Base-by-base conservation (phyloP, 1,284 basidiomycete species). In the Gomphus bonarii region DNA sequence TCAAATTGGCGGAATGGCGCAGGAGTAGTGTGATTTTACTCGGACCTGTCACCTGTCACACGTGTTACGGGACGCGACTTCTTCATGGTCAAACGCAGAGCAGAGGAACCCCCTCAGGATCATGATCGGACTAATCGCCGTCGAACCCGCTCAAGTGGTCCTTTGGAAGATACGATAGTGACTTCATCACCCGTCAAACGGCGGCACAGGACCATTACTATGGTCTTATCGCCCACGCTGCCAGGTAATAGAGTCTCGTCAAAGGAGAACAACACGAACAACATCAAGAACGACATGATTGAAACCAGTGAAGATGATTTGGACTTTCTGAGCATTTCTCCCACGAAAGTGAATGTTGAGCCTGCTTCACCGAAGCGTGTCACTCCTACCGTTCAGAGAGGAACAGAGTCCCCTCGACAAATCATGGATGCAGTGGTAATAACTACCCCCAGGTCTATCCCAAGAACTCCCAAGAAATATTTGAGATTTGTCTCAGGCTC, bases 81-180 rank as follows among this genome's bases (percentile, higher is more conserved):
- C 9, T n/a, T 36, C n/a, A 50, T 35, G 33, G 49, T 58, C 55
- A 82, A 81, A 70, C 78, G 79, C 61, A 81, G 78, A 63, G 49
- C 49, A 31, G 10, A 31, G 28, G 46, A 30, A 28, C 22, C 22
- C 6, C 12, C 25, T 48, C 46, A 48, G 46, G 11, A 20, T 9
- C 14, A 43, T 20, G 42, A 31, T 36, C 25, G 31, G 11, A 25
- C 3, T 54, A 64, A 10, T 42, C 57, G 12, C 16, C 59, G 3
- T 18, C 20, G n/a, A 22, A 54, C 51, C 14, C 51, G 51, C 38
- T 54, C 51, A n/a, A 54, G 51, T 42, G 38, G 51, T 25, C 51
- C 16, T 31, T 33, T 47, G 4, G 36, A 12, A 18, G 52, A 59
- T 3, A 60, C 56, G 16, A 61, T 65, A 31, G 58, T 55, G 11